Percentiles rank a stretch among this genome's conserved stretches.
Evolutionary conservation across 2,329 filamentous ascomycete genomes (phyloP).

Genomic region (Xylaria multiplex): DNA sequence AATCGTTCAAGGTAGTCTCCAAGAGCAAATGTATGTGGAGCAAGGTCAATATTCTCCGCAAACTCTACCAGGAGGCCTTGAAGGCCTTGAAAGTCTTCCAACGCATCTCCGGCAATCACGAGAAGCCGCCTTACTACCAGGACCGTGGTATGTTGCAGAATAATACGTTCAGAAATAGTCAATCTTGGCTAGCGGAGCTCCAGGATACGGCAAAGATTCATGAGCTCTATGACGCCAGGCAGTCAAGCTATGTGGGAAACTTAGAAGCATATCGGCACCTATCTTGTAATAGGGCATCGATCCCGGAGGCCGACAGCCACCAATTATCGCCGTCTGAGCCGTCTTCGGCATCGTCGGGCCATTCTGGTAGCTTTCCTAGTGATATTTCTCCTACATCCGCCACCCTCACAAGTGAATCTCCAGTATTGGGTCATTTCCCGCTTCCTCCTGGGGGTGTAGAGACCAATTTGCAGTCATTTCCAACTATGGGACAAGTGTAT

Average conservation of each 20-base stretch:
- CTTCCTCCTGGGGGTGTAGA: background rate
- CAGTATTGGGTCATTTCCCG: background rate
- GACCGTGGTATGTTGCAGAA: background rate
- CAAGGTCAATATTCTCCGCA: conserved; percentile 15
- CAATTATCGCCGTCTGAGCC: conserved; percentile 19
- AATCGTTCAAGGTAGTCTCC: conserved; percentile 32
- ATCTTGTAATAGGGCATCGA: background rate
- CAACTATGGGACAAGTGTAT: background rate
- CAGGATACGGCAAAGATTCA: background rate
- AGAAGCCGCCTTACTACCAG: background rate
- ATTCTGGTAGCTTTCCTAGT: background rate
- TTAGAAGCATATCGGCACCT: background rate
- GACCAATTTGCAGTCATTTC: background rate
- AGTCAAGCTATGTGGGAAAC: background rate
- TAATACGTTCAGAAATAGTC: background rate
- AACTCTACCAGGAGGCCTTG: conserved; percentile 9
- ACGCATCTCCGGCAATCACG: background rate
- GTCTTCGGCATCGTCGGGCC: conserved; percentile 1
- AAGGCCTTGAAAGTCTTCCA: conserved; percentile 6
- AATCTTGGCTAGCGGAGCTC: conserved; percentile 1
- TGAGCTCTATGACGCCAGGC: background rate
- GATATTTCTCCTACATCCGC: conserved; percentile 11
- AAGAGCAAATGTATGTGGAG: conserved; percentile 37
- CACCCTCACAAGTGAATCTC: conserved; percentile 3
- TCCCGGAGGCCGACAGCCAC: background rate